Percentiles rank a stretch among this genome's conserved stretches.
phyloP scores from a whole-genome alignment of 2,329 filamentous ascomycete genomes.

The Aspergillus awamori region DNA sequence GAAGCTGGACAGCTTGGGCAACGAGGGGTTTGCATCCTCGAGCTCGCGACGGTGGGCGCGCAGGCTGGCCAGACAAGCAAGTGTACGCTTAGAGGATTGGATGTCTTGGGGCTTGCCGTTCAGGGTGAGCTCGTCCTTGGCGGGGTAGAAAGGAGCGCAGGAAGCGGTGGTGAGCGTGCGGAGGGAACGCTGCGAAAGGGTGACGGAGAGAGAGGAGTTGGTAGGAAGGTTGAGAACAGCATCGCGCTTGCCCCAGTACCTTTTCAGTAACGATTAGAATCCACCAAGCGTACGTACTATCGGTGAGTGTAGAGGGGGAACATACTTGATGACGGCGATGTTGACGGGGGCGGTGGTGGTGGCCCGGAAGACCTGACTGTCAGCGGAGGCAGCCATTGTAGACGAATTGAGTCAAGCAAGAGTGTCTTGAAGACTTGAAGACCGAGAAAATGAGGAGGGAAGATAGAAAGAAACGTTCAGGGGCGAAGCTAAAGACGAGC shows the following conservation, averaged over 20 bases:
- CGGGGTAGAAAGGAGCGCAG: constrained; percentile 72
- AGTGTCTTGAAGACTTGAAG: neutral
- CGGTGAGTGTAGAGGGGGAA: constrained; percentile 20
- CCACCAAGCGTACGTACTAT: constrained; percentile 9
- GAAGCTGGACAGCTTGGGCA: constrained; percentile 79
- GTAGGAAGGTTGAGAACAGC: constrained; percentile 92
- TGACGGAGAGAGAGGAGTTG: constrained; percentile 96
- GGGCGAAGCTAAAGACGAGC: neutral
- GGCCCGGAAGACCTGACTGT: constrained; percentile 72
- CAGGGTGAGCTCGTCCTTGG: constrained; percentile 73
- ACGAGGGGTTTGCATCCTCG: constrained; percentile 69
- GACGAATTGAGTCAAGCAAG: neutral
- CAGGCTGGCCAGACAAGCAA: constrained; percentile 88
- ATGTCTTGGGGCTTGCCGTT: constrained; percentile 85
- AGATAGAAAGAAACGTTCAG: neutral
- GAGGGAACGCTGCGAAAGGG: constrained; percentile 89
- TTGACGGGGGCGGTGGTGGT: constrained; percentile 97
- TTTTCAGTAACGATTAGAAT: constrained; percentile 31
- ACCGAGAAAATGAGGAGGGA: neutral
- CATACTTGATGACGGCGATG: constrained; percentile 94
- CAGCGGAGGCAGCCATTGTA: constrained; percentile 40
- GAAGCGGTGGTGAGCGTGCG: constrained; percentile 95
- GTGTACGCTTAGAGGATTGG: constrained; percentile 77
- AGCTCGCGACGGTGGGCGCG: constrained; percentile 74
- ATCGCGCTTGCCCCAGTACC: constrained; percentile 97